Evolutionary conservation across 139 green algal species (phyloP).

Genomic region (Asterochloris erici): DNA sequence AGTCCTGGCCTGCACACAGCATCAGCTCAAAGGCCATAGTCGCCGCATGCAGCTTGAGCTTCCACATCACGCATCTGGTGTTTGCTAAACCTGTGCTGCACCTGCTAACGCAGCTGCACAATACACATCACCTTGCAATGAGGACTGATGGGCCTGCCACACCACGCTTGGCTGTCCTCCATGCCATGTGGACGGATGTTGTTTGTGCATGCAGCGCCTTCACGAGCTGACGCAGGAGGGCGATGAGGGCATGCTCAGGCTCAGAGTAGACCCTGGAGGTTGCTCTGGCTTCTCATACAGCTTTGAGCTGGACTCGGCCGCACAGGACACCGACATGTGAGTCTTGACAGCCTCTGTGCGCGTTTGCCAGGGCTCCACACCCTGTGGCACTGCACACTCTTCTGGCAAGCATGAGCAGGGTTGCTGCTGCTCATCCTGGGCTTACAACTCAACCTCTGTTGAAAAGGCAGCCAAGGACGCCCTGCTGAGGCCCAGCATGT

Average conservation of each 20-base stretch:
- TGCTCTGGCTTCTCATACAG: constrained; percentile 67
- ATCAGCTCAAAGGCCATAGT: too few species aligned
- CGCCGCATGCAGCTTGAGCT: too few species aligned
- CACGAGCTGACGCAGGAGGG: constrained; percentile 13
- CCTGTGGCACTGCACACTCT: not conserved
- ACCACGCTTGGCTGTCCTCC: too few species aligned
- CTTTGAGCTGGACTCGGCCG: constrained; percentile 37
- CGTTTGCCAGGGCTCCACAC: too few species aligned
- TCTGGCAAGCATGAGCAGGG: not conserved
- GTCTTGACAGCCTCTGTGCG: not conserved
- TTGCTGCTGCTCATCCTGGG: not conserved
- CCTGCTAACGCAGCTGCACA: too few species aligned
- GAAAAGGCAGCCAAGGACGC: not conserved
- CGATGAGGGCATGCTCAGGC: constrained; percentile 28
- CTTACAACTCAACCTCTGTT: too few species aligned
- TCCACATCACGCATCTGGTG: too few species aligned
- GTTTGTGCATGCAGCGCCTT: constrained; percentile 15
- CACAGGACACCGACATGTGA: constrained; percentile 4
- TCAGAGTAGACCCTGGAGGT: constrained; percentile 60
- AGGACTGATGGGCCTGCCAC: too few species aligned
- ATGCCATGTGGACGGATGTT: too few species aligned
- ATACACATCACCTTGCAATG: too few species aligned
- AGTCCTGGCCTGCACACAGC: too few species aligned
- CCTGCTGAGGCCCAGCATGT: not conserved
- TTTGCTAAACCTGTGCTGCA: too few species aligned